Conservation (phyloP, 2,329 filamentous ascomycete species). For the Pseudogymnoascus sp. region DNA sequence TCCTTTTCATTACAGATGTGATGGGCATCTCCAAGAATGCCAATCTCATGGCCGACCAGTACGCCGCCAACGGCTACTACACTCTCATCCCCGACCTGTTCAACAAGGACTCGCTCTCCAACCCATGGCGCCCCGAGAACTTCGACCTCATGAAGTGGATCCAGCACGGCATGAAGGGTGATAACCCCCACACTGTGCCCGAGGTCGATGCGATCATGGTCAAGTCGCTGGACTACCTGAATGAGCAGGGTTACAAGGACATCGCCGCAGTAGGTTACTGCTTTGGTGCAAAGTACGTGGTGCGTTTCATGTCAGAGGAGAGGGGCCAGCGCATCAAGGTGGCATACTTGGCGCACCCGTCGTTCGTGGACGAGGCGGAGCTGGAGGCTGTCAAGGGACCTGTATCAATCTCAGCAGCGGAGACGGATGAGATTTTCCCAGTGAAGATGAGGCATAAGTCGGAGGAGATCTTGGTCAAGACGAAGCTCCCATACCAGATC, state of each 20-base stretch:
- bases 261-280: constrained; percentile 65
- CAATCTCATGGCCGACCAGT: constrained; percentile 64
- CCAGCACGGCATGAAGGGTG: constrained; percentile 23
- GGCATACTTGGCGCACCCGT: constrained; percentile 69
- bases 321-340: constrained; percentile 54
- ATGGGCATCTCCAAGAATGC: constrained; percentile 43
- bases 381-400: constrained; percentile 58
- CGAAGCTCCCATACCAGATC: constrained; percentile 55
- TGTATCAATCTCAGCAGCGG: constrained; percentile 56
- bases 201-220: constrained; percentile 34
- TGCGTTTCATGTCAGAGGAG: constrained; percentile 53
- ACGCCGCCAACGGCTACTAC: constrained; percentile 50
- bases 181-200: constrained; percentile 26
- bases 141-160: constrained; percentile 44
- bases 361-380: constrained; percentile 61
- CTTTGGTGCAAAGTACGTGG: constrained; percentile 69
- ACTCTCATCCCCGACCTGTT: constrained; percentile 61
- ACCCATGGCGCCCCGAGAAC: constrained; percentile 34
- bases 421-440: constrained; percentile 60
- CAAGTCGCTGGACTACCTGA: constrained; percentile 48
- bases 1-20: constrained; percentile 27
- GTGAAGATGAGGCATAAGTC: constrained; percentile 54
- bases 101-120: constrained; percentile 53
- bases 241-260: constrained; percentile 46
- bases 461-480: constrained; percentile 53